Evolutionary conservation across 768 basidiomycete genomes (phyloP), one percentile per base, ranked within the genome.

Genomic region (Termitomyces sp.): DNA sequence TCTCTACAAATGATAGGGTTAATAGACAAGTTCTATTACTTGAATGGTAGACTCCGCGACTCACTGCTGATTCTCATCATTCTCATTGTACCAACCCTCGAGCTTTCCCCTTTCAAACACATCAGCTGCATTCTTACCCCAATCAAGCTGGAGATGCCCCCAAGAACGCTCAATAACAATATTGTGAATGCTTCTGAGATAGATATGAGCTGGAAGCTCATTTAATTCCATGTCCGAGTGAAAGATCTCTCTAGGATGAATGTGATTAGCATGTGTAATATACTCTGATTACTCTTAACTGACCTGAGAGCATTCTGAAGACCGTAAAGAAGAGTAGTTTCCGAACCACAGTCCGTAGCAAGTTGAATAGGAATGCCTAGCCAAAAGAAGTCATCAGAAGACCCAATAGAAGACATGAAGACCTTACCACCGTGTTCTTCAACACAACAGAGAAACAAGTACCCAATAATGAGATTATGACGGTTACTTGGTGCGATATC

Each of bases 131-230:
- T 71, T 75, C 41, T 76, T 66, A 2, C 74, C 75, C 28, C 57
- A 70, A 2, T 76, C 66, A 0, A 74, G 56, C 0, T 68, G 60
- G 1, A 78, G 57, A 4, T 64, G 65, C 13, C 72, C 70, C 77
- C 77, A 78, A 0, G 68, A 68, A 0, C 70, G 66, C 51, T 77
- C 77, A 49, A 74, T 67, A 8, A 67, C 59, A 36, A 76, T 75
- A 55, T 76, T 75, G 36, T 74, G 69, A 0, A 75, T 58, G 52
- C 70, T 74, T 10, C 63, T 53, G 3, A 75, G 49, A 56, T 70
- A 77, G 5, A 60, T 44, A 55, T 76, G 73, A 2, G 76, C 68
- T 1, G 71, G 70, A 9, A 75, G 56, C 49, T 67, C 69, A 10
- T 54, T 36, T 12, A 48, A 23, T 33, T 66, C 48, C 13, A 68